Evolutionary conservation across 306 rosid genomes (phyloP).

Genomic region (Crotalaria pallida): DNA sequence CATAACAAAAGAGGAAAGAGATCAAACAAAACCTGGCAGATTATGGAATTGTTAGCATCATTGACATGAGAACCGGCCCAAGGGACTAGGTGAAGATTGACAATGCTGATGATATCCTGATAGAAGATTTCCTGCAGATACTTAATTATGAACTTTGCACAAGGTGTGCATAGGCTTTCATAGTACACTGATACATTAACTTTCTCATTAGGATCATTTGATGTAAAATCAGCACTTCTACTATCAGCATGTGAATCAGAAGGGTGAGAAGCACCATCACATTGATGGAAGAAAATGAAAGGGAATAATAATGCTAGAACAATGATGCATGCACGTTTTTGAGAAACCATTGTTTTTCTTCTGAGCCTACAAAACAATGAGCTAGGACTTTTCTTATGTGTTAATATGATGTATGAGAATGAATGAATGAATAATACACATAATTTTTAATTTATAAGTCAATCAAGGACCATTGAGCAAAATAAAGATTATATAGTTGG

Average conservation of each 20-base stretch:
- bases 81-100: slow-evolving; percentile 50
- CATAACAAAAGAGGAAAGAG: not conserved
- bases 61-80: slow-evolving; percentile 33
- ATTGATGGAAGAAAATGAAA: slow-evolving; percentile 20
- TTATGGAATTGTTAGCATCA: slow-evolving; percentile 20
- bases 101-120: slow-evolving; percentile 30
- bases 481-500: too few relatives aligned
- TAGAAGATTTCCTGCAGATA: slow-evolving; percentile 39
- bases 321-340: not conserved
- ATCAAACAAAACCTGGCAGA: slow-evolving; percentile 43
- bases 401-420: not conserved
- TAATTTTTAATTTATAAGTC: not conserved
- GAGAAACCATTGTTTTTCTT: slow-evolving; percentile 21
- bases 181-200: slow-evolving; percentile 49
- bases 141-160: slow-evolving; percentile 37
- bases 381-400: not conserved
- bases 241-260: not conserved
- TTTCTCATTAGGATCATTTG: slow-evolving; percentile 20
- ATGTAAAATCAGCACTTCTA: not conserved
- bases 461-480: too few relatives aligned
- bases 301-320: not conserved
- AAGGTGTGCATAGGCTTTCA: slow-evolving; percentile 31
- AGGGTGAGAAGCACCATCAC: slow-evolving; percentile 13
- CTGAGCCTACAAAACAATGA: not conserved
- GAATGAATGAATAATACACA: not conserved